Evolutionary conservation across 75 land plant genomes (phyloP).

Genomic region (Picea glauca): DNA sequence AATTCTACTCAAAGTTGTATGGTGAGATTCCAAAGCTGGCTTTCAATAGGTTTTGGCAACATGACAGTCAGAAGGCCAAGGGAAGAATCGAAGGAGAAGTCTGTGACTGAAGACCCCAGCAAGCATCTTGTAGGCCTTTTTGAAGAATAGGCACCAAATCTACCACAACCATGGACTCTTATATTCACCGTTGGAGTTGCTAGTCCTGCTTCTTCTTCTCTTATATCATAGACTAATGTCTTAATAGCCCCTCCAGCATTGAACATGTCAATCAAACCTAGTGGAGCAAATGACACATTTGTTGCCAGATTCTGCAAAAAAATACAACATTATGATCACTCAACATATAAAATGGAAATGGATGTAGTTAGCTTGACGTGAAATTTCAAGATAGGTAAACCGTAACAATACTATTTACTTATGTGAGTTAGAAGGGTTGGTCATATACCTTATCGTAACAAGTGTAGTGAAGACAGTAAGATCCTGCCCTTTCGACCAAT

Average conservation of each 20-base stretch:
- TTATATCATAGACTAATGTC: slow-evolving; percentile 31
- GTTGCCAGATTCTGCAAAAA: slow-evolving; percentile 35
- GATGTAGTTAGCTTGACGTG: too few species aligned
- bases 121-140: slow-evolving; percentile 45
- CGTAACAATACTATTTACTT: too few species aligned
- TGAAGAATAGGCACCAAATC: slow-evolving; percentile 69
- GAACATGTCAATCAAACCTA: slow-evolving; percentile 86
- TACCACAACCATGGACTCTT: slow-evolving; percentile 68
- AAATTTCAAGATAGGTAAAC: too few species aligned
- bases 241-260: slow-evolving; percentile 81
- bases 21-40: slow-evolving; percentile 20
- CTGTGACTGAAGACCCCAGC: slow-evolving; percentile 25
- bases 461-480: too few species aligned
- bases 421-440: too few species aligned
- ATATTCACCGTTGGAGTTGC: slow-evolving; percentile 14
- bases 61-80: slow-evolving; percentile 45
- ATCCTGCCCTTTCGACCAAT: too few species aligned
- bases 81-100: slow-evolving; percentile 36
- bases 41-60: slow-evolving; percentile 32
- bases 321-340: background rate
- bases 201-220: background rate
- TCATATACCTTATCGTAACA: too few species aligned
- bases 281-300: slow-evolving; percentile 60
- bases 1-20: slow-evolving; percentile 8
- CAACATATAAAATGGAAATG: too few species aligned